Conservation (phyloP, 1,139 yeast species). For the Zygosaccharomyces sapae region DNA sequence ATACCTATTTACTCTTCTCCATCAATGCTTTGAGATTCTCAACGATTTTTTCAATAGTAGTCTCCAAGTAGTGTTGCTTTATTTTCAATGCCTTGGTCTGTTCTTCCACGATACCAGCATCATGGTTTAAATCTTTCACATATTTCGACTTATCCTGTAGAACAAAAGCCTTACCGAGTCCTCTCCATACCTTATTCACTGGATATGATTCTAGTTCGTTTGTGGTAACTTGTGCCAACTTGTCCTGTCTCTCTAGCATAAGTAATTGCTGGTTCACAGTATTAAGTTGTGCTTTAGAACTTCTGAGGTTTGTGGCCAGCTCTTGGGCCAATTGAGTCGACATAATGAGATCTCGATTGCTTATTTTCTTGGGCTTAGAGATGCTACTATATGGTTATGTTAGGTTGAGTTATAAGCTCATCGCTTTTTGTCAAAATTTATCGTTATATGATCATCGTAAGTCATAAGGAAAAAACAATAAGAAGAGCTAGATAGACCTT, state of each 20-base stretch:
- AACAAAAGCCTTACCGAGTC: slow-evolving; percentile 75
- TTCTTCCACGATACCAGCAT: slow-evolving; percentile 53
- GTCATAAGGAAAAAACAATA: not conserved
- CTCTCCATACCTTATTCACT: slow-evolving; percentile 65
- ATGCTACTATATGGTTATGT: too few species aligned
- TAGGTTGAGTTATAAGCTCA: not conserved
- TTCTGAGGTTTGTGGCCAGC: slow-evolving; percentile 59
- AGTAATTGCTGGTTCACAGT: slow-evolving; percentile 58
- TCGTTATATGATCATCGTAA: not conserved
- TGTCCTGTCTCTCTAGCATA: slow-evolving; percentile 53
- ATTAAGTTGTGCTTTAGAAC: slow-evolving; percentile 58
- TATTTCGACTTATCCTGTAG: slow-evolving; percentile 44
- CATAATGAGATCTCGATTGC: slow-evolving; percentile 15
- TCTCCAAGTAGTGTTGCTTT: slow-evolving; percentile 68
- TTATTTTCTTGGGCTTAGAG: not conserved
- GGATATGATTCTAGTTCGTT: slow-evolving; percentile 48
- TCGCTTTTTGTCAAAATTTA: not conserved
- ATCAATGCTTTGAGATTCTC: slow-evolving; percentile 46
- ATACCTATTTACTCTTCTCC: slow-evolving; percentile 7
- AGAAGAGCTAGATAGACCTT: not conserved
- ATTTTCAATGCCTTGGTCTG: slow-evolving; percentile 58
- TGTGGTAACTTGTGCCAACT: slow-evolving; percentile 53
- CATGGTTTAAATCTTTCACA: slow-evolving; percentile 46
- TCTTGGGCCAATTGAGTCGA: slow-evolving; percentile 42
- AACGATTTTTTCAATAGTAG: slow-evolving; percentile 71